A percentile compares a stretch with the other conserved stretches of the same genome.
These are phyloP conservation scores for Yamadazyma paraphyllophila DNA, from an alignment of 805 yeast genomes.

Conservation along the genomic window DNA sequence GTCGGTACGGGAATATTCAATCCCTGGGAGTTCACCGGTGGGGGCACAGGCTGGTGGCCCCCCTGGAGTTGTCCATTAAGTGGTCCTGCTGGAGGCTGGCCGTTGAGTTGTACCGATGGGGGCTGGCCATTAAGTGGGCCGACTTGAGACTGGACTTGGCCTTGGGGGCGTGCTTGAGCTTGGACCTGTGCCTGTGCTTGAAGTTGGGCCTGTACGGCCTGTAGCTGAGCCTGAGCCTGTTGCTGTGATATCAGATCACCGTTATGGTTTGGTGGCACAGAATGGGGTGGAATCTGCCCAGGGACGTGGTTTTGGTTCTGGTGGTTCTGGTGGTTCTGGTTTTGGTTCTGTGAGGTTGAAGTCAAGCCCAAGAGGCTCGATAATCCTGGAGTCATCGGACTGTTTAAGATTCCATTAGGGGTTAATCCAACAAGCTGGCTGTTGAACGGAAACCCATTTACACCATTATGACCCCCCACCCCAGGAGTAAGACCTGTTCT, in stretches of 20 bases:
- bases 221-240: slow-evolving; percentile 9
- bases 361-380: slow-evolving; percentile 37
- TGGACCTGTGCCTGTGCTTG: slow-evolving; percentile 9
- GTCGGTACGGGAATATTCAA: neutral
- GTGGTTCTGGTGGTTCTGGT: neutral
- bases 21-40: too few species aligned
- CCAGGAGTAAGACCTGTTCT: slow-evolving; percentile 76
- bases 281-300: neutral
- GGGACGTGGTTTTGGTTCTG: slow-evolving; percentile 1
- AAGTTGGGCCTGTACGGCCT: slow-evolving; percentile 10
- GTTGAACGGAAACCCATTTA: slow-evolving; percentile 34
- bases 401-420: slow-evolving; percentile 39
- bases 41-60: neutral
- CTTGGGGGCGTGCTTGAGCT: slow-evolving; percentile 8
- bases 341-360: slow-evolving; percentile 6
- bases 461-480: slow-evolving; percentile 9
- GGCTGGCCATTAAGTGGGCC: slow-evolving; percentile 3
- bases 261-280: neutral
- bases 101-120: neutral
- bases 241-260: slow-evolving; percentile 1
- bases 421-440: slow-evolving; percentile 33
- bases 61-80: slow-evolving; percentile 2
- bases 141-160: slow-evolving; percentile 7
- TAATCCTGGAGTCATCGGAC: slow-evolving; percentile 50
- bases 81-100: slow-evolving; percentile 8